A percentile compares a stretch with the other conserved stretches of the same genome.
Conservation (phyloP, 1,284 basidiomycete species). For the Erythrobasidium hasegawianum region DNA sequence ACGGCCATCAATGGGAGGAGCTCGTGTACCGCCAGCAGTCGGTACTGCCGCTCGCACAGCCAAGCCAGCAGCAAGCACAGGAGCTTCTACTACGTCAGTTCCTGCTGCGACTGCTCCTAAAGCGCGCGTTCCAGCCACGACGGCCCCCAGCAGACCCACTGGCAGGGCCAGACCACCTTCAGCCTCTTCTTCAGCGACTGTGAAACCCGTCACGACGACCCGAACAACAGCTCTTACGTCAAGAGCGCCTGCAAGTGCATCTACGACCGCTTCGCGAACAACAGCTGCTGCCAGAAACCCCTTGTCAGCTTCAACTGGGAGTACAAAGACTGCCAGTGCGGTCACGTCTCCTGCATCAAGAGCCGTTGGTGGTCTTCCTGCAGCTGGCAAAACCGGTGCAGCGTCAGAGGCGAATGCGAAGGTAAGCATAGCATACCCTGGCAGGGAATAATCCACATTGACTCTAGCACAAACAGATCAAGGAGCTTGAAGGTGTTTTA, state of each 20-base stretch:
- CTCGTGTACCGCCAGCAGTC: slow-evolving; percentile 1
- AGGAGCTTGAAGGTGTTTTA: slow-evolving; percentile 14
- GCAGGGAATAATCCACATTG: not conserved
- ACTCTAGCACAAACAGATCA: slow-evolving; percentile 1
- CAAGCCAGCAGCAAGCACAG: not conserved
- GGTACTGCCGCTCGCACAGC: slow-evolving; percentile 10
- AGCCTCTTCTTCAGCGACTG: not conserved
- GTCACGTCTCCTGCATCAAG: not conserved
- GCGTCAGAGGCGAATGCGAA: slow-evolving; percentile 1
- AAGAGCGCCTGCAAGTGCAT: not conserved
- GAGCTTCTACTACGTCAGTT: not conserved
- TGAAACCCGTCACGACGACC: not conserved
- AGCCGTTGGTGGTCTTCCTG: not conserved
- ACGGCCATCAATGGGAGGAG: not conserved
- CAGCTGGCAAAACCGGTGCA: not conserved
- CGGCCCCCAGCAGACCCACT: not conserved
- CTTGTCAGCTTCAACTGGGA: not conserved
- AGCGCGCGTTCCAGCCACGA: not conserved
- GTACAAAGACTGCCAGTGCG: not conserved
- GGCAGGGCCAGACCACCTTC: slow-evolving; percentile 9
- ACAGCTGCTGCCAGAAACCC: too few species aligned
- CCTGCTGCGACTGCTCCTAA: slow-evolving; percentile 1
- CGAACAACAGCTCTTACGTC: slow-evolving; percentile 1
- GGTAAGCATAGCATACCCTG: not conserved
- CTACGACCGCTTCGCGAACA: too few species aligned